phyloP scores from a whole-genome alignment of 2,329 filamentous ascomycete genomes.

The Scedosporium aurantiacum region DNA sequence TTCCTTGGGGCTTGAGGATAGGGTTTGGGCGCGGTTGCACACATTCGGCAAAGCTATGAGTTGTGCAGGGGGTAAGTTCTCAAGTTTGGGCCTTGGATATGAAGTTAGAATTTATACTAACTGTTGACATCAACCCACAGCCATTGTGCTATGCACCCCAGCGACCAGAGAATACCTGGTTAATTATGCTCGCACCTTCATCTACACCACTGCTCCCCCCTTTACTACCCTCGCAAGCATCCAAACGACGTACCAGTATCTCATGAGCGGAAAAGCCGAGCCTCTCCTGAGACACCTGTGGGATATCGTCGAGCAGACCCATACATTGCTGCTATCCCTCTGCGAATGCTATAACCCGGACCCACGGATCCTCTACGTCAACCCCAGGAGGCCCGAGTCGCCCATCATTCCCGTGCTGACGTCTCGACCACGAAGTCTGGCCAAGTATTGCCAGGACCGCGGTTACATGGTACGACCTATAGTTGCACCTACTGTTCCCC shows the following conservation, averaged over 20 bases:
- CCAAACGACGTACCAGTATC: constrained; percentile 42
- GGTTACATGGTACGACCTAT: constrained; percentile 55
- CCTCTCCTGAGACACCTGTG: constrained; percentile 28
- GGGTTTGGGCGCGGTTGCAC: constrained; percentile 47
- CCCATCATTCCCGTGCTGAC: constrained; percentile 57
- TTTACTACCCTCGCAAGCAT: constrained; percentile 51
- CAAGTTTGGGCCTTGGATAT: neutral
- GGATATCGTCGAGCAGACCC: constrained; percentile 31
- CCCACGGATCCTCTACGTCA: constrained; percentile 20
- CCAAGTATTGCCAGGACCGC: constrained; percentile 44
- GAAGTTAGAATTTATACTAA: constrained; percentile 6
- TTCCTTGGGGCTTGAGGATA: constrained; percentile 40
- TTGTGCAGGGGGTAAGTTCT: constrained; percentile 53
- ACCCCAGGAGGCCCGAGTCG: constrained; percentile 31
- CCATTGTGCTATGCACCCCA: constrained; percentile 50
- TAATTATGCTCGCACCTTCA: constrained; percentile 65
- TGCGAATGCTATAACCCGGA: constrained; percentile 8
- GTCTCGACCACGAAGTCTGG: constrained; percentile 44
- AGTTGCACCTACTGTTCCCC: constrained; percentile 56
- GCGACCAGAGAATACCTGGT: constrained; percentile 53
- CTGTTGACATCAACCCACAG: constrained; percentile 13
- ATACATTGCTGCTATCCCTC: constrained; percentile 29
- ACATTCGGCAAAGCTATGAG: constrained; percentile 60
- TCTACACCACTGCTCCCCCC: constrained; percentile 62
- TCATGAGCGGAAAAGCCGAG: constrained; percentile 38